Evolutionary conservation across 2,329 filamentous ascomycete species (phyloP).

Genomic region (Neonectria sp.): DNA sequence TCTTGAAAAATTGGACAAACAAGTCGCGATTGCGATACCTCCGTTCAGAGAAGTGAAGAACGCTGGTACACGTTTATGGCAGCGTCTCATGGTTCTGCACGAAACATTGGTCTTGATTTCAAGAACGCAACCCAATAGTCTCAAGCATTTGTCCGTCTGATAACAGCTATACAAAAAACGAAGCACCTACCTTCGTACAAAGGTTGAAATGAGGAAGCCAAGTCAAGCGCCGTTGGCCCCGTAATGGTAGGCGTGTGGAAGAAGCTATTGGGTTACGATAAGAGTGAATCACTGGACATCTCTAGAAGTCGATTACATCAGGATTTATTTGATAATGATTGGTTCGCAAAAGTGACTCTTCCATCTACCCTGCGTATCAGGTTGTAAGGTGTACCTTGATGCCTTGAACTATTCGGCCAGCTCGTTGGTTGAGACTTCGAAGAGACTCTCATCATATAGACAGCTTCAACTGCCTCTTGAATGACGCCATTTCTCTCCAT

Average conservation of each 20-base stretch:
- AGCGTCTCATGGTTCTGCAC: background rate
- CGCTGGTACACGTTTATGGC: background rate
- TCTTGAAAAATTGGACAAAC: background rate
- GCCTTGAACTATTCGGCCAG: background rate
- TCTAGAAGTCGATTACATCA: too few species aligned
- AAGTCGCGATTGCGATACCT: background rate
- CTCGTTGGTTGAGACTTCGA: background rate
- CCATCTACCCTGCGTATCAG: background rate
- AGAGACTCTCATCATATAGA: background rate
- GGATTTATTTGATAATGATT: too few species aligned
- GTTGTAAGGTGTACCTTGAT: too few species aligned
- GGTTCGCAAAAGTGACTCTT: background rate
- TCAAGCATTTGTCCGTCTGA: background rate
- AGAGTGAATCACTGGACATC: too few species aligned
- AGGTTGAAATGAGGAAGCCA: background rate
- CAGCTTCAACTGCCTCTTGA: slow-evolving; percentile 10
- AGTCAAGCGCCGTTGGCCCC: background rate
- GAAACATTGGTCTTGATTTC: background rate
- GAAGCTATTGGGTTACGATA: too few species aligned
- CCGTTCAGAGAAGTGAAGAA: too few species aligned
- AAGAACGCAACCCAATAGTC: background rate
- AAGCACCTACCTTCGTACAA: background rate
- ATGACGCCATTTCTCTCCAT: slow-evolving; percentile 38
- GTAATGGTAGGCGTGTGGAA: too few species aligned
- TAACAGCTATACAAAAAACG: background rate